Evolutionary conservation across 805 yeast genomes (phyloP), one percentile per base, ranked within the genome.

Genomic region (Blastobotrys mokoenaii): DNA sequence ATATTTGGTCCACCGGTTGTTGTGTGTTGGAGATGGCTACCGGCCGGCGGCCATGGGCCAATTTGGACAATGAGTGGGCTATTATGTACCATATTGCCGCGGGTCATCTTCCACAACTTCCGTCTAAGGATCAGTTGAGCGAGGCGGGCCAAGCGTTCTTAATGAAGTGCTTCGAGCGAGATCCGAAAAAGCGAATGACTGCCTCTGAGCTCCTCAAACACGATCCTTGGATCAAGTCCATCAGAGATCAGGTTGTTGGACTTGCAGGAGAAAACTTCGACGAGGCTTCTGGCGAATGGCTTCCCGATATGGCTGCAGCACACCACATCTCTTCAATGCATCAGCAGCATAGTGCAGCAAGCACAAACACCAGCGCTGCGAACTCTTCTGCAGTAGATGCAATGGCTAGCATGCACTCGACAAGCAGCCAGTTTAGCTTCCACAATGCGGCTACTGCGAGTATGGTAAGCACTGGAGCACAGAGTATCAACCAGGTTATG

Each of bases 31-130:
- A 93, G 62, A 93, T 93, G 97, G 86, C 90, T 1, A 89, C 97
- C 0, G 98, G 98, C 11, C 72, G 88, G 52, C 72, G 96, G 48
- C 98, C 98, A 4, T 93, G 98, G 98, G 84, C 94, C 12, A 84
- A 87, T 62, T 70, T 88, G 49, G 98, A 93, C 58, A 93, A 93
- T 59, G 97, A 90, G 60, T 93, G 94, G 94, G 96, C 97, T 1
- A 85, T 93, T 43, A 90, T 93, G 97, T 93, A 89, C 59, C 96
- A 87, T 62, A 93, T 93, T 58, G 97, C 97, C 0, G 94, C 95
- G 2, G 96, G 96, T 1, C 93, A 86, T 60, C 72, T 78, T 47
- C 98, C 98, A 0, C 87, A 77, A 55, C 69, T 90, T 44, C 98
- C 98, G 3, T 62, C 79, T 0, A 65, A 72, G 1, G 93, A 83